Conservation (phyloP, 2,329 filamentous ascomycete genomes). For the Trichophyton verrucosum region DNA sequence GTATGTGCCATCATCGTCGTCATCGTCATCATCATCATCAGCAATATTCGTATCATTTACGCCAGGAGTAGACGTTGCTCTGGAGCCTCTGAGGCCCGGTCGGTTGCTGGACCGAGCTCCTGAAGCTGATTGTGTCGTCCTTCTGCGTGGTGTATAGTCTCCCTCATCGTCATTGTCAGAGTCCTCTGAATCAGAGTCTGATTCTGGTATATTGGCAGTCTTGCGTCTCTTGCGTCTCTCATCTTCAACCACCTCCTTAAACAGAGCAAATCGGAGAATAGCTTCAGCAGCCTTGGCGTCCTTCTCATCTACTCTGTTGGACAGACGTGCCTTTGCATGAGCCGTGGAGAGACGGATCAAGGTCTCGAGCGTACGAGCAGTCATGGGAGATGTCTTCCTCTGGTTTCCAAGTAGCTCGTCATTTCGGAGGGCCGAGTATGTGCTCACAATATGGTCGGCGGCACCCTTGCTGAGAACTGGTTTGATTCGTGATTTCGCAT, state of each 20-base stretch:
- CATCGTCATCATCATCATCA: constrained; percentile 40
- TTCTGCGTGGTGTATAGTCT: constrained; percentile 15
- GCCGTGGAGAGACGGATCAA: constrained; percentile 96
- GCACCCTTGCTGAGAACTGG: constrained; percentile 83
- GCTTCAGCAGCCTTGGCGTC: constrained; percentile 80
- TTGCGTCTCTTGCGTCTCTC: constrained; percentile 75
- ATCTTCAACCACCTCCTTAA: constrained; percentile 78
- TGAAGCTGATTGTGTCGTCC: constrained; percentile 18
- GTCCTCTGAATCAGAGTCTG: constrained; percentile 43
- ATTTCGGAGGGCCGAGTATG: constrained; percentile 86
- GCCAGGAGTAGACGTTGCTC: constrained; percentile 18
- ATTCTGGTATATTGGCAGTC: constrained; percentile 54
- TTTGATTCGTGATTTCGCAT: constrained; percentile 84
- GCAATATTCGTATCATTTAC: constrained; percentile 20
- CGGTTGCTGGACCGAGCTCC: constrained; percentile 23
- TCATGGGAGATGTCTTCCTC: constrained; percentile 85
- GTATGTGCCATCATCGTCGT: constrained; percentile 40
- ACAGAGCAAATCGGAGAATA: constrained; percentile 86
- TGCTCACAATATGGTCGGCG: constrained; percentile 77
- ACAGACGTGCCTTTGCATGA: constrained; percentile 84
- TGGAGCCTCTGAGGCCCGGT: constrained; percentile 17
- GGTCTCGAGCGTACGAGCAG: constrained; percentile 91
- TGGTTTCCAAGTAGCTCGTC: constrained; percentile 93
- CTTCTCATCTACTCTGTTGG: constrained; percentile 73
- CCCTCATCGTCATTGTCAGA: constrained; percentile 18